These are phyloP conservation scores for Oenanthe javanica DNA, from an alignment of 140 eudicot genomes.

Conservation along the genomic window DNA sequence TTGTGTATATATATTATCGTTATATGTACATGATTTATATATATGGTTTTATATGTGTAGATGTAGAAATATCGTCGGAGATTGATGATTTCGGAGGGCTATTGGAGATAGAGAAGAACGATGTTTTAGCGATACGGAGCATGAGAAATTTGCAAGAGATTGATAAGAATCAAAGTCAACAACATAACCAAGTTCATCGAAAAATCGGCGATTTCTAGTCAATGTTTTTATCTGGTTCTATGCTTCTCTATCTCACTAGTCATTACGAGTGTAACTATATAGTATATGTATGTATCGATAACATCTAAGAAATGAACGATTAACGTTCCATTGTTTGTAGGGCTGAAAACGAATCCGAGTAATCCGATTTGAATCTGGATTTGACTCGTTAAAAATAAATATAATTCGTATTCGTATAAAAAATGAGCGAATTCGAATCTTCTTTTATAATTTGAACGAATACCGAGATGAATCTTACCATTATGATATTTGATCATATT, in stretches of 20 bases:
- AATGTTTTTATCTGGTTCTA: neutral
- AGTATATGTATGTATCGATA: neutral
- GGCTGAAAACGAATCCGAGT: neutral
- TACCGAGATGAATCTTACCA: no score
- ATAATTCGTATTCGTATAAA: no score
- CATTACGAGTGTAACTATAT: neutral
- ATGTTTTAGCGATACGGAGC: constrained; percentile 54
- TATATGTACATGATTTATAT: no score
- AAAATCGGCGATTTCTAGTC: constrained; percentile 53
- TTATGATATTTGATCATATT: no score
- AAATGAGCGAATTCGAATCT: no score
- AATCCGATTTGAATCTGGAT: no score
- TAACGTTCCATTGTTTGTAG: constrained; percentile 3
- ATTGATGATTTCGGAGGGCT: constrained; percentile 30
- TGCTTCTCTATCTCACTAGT: constrained; percentile 2
- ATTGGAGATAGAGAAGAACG: constrained; percentile 22
- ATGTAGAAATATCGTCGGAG: constrained; percentile 5
- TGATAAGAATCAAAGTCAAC: constrained; percentile 16
- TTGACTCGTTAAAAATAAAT: no score
- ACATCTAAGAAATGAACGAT: neutral
- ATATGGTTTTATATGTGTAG: neutral
- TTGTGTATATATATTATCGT: no score
- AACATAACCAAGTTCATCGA: constrained; percentile 34
- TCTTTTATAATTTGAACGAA: no score
- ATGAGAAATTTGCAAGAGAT: constrained; percentile 55